A percentile compares a stretch with the other conserved stretches of the same genome.
phyloP scores from a whole-genome alignment of 306 rosid species.

The Prinsepia uniflora region DNA sequence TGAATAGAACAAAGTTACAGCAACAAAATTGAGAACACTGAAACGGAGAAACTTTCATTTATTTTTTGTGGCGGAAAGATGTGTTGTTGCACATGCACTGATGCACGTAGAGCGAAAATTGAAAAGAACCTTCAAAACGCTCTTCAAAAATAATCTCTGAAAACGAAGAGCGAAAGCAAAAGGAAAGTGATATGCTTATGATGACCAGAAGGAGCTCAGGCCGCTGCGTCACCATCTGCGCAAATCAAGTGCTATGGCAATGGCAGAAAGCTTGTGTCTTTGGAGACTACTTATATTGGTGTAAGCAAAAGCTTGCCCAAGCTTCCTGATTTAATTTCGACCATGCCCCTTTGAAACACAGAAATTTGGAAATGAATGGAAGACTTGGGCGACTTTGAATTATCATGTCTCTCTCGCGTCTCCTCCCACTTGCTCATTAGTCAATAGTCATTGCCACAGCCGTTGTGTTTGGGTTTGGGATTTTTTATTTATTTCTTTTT shows the following conservation, averaged over 20 bases:
- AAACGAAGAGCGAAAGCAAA: slow-evolving; percentile 31
- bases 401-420: too few species aligned
- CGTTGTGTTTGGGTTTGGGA: not conserved
- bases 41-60: too few species aligned
- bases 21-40: too few species aligned
- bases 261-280: not conserved
- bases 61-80: too few species aligned
- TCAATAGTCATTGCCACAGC: not conserved
- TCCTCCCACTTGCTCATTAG: not conserved
- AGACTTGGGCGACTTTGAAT: too few species aligned
- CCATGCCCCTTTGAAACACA: slow-evolving; percentile 20
- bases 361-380: not conserved
- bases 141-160: slow-evolving; percentile 86
- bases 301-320: slow-evolving; percentile 17
- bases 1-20: not conserved
- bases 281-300: slow-evolving; percentile 29
- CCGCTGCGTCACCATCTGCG: slow-evolving; percentile 34
- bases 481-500: not conserved
- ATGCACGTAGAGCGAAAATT: not conserved
- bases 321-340: slow-evolving; percentile 23
- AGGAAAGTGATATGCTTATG: slow-evolving; percentile 8
- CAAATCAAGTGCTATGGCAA: not conserved
- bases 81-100: too few species aligned
- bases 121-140: slow-evolving; percentile 58
- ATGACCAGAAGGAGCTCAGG: slow-evolving; percentile 15